Base-by-base conservation (phyloP, 345 rosid genomes). In the Euclidium syriacum region DNA sequence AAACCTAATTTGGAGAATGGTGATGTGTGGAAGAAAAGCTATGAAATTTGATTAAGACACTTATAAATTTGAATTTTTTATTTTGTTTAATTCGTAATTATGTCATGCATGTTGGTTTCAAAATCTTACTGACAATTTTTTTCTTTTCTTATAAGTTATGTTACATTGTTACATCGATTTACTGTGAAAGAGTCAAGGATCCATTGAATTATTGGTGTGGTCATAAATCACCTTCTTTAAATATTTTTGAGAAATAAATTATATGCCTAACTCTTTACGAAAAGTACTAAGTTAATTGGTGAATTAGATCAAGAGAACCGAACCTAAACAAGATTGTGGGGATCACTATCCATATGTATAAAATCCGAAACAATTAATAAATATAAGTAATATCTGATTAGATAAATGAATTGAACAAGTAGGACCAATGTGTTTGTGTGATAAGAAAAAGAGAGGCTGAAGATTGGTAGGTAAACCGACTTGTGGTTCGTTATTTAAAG, bases 401-500 rank as follows among this genome's bases (percentile, higher is more conserved):
- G 71, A 80, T 39, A 56, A 73, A 68, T 20, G 3, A 58, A 35
- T 57, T 15, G 6, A 38, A 77, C 71, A 33, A 67, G 33, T 77
- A 67, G 44, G 69, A 64, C 57, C 62, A 61, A 70, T 70, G 68
- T 47, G 63, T 61, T 69, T 61, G 24, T 51, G 23, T 58, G 54
- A 42, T 41, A 24, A 33, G 22, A 43, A 54, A 65, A 54, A 65
- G 41, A 25, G 67, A 70, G 56, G 68, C 55, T 44, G 35, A 62
- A 73, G 70, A 66, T 77, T 74, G 70, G 73, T 83, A 70, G 76
- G 87, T 77, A 84, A 73, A 52, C 74, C 77, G 91, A 78, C 87
- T 80, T 81, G 82, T 85, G 52, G 80, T 80, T 75, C 75, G 75
- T 75, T 77, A 70, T 52, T 52, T 58, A 80, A 70, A 76, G 63